Conservation (phyloP, 2,329 filamentous ascomycete species). For the Ceratocystis destructans region DNA sequence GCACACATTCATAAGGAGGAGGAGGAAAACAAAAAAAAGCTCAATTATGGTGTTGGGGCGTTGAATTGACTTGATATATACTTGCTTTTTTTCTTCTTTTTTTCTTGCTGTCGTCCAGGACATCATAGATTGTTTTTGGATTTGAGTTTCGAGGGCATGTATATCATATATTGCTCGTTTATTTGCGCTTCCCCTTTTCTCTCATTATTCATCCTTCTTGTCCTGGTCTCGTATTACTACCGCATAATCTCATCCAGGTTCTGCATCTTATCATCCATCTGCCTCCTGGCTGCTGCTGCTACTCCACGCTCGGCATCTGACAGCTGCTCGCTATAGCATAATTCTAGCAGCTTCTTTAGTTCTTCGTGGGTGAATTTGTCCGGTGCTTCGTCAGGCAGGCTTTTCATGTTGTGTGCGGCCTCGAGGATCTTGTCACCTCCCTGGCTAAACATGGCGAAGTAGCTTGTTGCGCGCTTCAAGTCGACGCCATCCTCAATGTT, state of each 20-base stretch:
- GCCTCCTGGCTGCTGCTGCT: slow-evolving; percentile 50
- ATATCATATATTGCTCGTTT: slow-evolving; percentile 14
- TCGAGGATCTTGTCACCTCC: slow-evolving; percentile 52
- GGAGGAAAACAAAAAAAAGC: slow-evolving; percentile 8
- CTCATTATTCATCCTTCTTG: not conserved
- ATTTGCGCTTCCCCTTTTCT: not conserved
- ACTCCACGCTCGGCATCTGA: slow-evolving; percentile 55
- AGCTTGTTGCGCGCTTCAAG: slow-evolving; percentile 49
- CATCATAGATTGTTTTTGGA: slow-evolving; percentile 6
- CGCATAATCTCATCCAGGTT: slow-evolving; percentile 59
- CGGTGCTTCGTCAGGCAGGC: slow-evolving; percentile 23
- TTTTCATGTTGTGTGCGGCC: slow-evolving; percentile 38
- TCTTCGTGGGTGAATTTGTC: slow-evolving; percentile 51
- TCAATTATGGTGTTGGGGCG: slow-evolving; percentile 12
- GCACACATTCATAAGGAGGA: not conserved
- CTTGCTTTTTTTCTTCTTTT: not conserved
- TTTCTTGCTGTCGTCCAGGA: slow-evolving; percentile 5
- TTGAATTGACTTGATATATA: slow-evolving; percentile 9
- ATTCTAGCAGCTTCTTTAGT: slow-evolving; percentile 49
- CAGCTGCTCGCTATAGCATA: slow-evolving; percentile 55
- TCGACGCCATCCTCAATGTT: slow-evolving; percentile 65
- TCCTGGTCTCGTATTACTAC: slow-evolving; percentile 34
- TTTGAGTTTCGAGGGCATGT: slow-evolving; percentile 9
- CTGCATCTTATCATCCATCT: slow-evolving; percentile 56
- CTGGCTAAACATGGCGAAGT: slow-evolving; percentile 53